phyloP scores from a whole-genome alignment of 345 rosid species.

The Combretum micranthum region DNA sequence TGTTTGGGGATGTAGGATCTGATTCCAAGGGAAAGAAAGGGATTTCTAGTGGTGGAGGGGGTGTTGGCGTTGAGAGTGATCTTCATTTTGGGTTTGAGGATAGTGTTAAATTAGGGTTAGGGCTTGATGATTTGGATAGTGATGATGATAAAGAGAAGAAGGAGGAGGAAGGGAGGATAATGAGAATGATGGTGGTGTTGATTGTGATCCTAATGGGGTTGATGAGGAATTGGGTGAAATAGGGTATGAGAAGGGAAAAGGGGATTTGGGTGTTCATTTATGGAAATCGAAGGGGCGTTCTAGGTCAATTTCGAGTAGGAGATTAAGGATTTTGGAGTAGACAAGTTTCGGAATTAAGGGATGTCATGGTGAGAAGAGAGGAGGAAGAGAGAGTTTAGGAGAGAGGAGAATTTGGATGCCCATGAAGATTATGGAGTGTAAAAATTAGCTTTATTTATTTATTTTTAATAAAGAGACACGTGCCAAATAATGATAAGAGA shows the following conservation, averaged over 20 bases:
- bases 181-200: slow-evolving; percentile 5
- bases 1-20: slow-evolving; percentile 67
- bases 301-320: slow-evolving; percentile 18
- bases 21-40: slow-evolving; percentile 49
- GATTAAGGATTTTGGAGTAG: slow-evolving; percentile 41
- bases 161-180: slow-evolving; percentile 16
- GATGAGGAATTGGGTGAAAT: slow-evolving; percentile 20
- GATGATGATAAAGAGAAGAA: slow-evolving; percentile 22
- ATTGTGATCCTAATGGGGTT: no score
- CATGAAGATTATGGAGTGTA: no score
- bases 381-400: no score
- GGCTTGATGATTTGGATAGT: slow-evolving; percentile 43
- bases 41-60: slow-evolving; percentile 18
- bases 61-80: slow-evolving; percentile 21
- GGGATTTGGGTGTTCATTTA: slow-evolving; percentile 17
- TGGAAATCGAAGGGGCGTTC: slow-evolving; percentile 26
- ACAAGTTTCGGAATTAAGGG: no score
- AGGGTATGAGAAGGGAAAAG: slow-evolving; percentile 22
- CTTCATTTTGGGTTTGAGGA: slow-evolving; percentile 22
- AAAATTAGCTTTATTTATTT: no score
- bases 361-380: no score
- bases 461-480: no score
- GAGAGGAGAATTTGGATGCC: no score
- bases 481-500: no score
- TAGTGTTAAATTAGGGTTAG: slow-evolving; percentile 40